phyloP scores from a whole-genome alignment of 768 basidiomycete genomes.

The Macrolepiota fuliginosa region DNA sequence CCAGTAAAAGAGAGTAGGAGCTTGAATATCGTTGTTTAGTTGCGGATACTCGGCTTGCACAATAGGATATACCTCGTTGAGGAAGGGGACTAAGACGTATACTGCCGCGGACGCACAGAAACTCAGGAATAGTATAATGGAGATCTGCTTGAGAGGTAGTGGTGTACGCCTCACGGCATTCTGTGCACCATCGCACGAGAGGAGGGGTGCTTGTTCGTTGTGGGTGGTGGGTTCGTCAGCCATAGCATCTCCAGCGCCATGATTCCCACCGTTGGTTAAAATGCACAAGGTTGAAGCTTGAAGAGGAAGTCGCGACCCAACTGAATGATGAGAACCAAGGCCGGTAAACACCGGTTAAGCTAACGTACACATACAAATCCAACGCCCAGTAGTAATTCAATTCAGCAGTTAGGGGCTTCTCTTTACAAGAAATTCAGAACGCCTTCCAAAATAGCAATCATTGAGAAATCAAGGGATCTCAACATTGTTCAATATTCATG shows the following conservation, averaged over 20 bases:
- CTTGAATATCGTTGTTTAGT: not conserved
- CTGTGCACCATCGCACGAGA: not conserved
- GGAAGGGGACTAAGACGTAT: not conserved
- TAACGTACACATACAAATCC: too few relatives aligned
- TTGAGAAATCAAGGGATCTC: too few relatives aligned
- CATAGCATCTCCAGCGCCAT: not conserved
- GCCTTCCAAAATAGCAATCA: too few relatives aligned
- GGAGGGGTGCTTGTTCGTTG: not conserved
- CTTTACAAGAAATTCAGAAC: too few relatives aligned
- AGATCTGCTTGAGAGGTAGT: not conserved
- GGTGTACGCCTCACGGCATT: not conserved
- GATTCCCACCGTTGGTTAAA: too few relatives aligned
- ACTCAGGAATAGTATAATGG: not conserved
- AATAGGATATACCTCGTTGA: not conserved
- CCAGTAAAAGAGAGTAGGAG: not conserved
- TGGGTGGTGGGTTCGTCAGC: not conserved
- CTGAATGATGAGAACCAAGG: too few relatives aligned
- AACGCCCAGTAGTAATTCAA: too few relatives aligned
- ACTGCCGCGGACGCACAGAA: not conserved
- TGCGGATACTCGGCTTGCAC: not conserved
- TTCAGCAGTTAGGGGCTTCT: too few relatives aligned
- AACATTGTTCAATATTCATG: not conserved
- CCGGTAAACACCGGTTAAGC: too few relatives aligned
- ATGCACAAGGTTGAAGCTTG: too few relatives aligned
- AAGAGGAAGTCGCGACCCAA: too few relatives aligned